Conservation (phyloP, 2,329 filamentous ascomycete genomes). For the Diaporthe citriasiana region DNA sequence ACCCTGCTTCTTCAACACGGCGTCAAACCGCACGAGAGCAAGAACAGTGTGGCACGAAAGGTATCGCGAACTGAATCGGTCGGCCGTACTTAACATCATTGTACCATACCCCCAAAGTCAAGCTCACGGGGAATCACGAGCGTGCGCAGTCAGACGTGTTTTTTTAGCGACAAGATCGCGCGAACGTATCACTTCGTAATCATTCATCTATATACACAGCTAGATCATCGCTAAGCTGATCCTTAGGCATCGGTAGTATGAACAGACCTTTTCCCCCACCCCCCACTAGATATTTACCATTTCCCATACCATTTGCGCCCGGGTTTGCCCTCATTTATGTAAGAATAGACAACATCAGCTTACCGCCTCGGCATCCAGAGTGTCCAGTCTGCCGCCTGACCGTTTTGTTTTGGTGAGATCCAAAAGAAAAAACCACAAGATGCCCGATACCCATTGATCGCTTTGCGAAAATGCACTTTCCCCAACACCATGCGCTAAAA, state of each 20-base stretch:
- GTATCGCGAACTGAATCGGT: neutral
- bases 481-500: constrained; percentile 39
- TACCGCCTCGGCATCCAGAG: constrained; percentile 7
- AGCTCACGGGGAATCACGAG: neutral
- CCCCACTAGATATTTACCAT: constrained; percentile 9
- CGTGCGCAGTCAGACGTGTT: neutral
- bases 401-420: constrained; percentile 26
- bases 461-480: constrained; percentile 32
- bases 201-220: constrained; percentile 30
- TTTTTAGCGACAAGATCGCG: neutral
- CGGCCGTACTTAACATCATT: neutral
- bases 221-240: constrained; percentile 12
- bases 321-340: constrained; percentile 11
- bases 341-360: neutral
- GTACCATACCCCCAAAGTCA: neutral
- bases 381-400: constrained; percentile 3
- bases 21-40: neutral
- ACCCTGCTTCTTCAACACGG: neutral
- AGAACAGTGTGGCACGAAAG: no score
- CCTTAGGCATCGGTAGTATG: constrained; percentile 18
- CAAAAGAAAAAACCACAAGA: neutral
- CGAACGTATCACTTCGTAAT: constrained; percentile 26
- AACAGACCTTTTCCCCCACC: constrained; percentile 12
- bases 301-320: constrained; percentile 4
- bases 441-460: constrained; percentile 23